These are phyloP conservation scores for Lepraria neglecta DNA, from an alignment of 495 filamentous ascomycete genomes.

Conservation along the genomic window DNA sequence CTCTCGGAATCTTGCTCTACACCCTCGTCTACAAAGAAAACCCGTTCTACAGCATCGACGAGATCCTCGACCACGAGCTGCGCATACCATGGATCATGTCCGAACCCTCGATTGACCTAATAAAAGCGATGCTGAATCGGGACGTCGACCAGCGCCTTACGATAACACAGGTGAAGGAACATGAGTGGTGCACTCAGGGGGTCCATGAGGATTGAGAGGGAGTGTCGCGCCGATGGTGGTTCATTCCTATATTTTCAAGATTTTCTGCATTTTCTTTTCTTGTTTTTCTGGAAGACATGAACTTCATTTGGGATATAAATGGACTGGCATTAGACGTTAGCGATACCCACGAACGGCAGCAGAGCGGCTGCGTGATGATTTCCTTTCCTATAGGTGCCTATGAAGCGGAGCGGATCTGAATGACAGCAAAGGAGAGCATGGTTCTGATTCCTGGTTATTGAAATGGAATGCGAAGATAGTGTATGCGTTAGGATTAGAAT, in stretches of 20 bases:
- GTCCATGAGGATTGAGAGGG: neutral
- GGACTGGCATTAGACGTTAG: slow-evolving; percentile 6
- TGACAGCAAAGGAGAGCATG: neutral
- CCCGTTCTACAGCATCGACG: slow-evolving; percentile 97
- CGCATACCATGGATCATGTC: slow-evolving; percentile 87
- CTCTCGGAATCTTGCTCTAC: slow-evolving; percentile 94
- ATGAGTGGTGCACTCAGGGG: slow-evolving; percentile 58
- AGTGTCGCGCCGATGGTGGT: neutral
- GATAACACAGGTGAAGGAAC: slow-evolving; percentile 77
- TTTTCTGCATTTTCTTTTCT: neutral
- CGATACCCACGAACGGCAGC: slow-evolving; percentile 6
- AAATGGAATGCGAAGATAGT: neutral
- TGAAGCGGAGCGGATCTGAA: neutral
- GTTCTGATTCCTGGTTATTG: neutral
- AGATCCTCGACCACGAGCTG: slow-evolving; percentile 96
- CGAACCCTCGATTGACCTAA: slow-evolving; percentile 82
- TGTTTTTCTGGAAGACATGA: neutral
- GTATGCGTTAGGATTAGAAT: neutral
- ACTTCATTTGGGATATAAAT: neutral
- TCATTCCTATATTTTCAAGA: neutral
- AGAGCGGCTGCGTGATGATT: neutral
- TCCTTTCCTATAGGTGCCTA: neutral
- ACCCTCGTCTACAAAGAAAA: slow-evolving; percentile 99
- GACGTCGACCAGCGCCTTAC: slow-evolving; percentile 74
- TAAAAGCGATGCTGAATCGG: slow-evolving; percentile 83